Evolutionary conservation across 352 stramenopile genomes (phyloP), one percentile per base, ranked within the genome.

Genomic region (Paralagenidium karlingii): DNA sequence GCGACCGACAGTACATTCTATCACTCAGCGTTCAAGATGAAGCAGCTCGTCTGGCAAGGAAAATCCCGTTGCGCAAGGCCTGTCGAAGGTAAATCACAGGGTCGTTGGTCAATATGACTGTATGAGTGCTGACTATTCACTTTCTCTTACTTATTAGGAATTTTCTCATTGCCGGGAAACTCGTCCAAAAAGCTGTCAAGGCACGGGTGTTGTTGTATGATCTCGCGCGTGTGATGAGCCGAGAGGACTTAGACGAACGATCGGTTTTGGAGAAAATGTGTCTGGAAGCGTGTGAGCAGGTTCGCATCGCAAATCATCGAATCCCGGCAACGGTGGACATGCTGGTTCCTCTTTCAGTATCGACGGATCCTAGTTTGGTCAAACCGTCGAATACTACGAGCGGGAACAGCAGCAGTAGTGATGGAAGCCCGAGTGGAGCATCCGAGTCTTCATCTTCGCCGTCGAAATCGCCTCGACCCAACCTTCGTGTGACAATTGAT

Each of bases 151-250:
- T n/a, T n/a, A n/a, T n/a, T n/a, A n/a, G 77, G 19, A 91, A 91
- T 41, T 69, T 91, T 57, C 63, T 83, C 28, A 86, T 91, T 25
- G 68, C 77, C 20, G 58, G 58, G n/a, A 81, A 78, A 62, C 45
- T 88, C 22, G 49, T 91, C 11, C 68, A 88, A 36, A 86, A 85
- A 40, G 69, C 71, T 5, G 69, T 91, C 15, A 66, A 66, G 19
- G 68, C 62, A 7, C 47, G 71, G 36, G 42, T 91, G 8, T 40
- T 74, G 16, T 46, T 88, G 25, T 78, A 77, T 32, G 74, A 88
- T 6, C 69, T 91, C 24, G 77, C 74, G 43, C 68, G 68, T 15
- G 78, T 88, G 38, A 91, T 91, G 68, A 88, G 74, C 42, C 68
- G 77, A 30, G 77, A 91, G 22, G 75, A 91, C 45, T 30, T 91